Evolutionary conservation across 805 yeast species (phyloP).

Genomic region (Cephaloascus fragrans): DNA sequence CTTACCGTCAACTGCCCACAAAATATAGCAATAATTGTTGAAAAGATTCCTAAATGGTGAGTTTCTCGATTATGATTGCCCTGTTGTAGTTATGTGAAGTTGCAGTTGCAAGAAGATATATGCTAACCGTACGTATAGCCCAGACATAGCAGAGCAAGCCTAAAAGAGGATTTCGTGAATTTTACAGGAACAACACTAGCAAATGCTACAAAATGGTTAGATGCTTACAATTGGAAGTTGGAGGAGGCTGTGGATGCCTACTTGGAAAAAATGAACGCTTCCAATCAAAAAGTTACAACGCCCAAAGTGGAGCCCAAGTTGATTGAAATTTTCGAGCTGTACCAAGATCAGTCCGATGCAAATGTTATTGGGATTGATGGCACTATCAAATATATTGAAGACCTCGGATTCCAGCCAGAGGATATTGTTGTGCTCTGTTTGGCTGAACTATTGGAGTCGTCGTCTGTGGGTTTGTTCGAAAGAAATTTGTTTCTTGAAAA

Average conservation of each 20-base stretch:
- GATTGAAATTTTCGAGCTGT: slow-evolving; percentile 20
- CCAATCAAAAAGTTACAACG: neutral
- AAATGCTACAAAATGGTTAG: slow-evolving; percentile 26
- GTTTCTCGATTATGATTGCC: too few relatives aligned
- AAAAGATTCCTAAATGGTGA: too few relatives aligned
- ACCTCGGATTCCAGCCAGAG: slow-evolving; percentile 64
- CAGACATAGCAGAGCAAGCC: slow-evolving; percentile 4
- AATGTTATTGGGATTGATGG: slow-evolving; percentile 66
- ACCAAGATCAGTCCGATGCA: slow-evolving; percentile 17
- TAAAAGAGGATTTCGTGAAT: slow-evolving; percentile 24
- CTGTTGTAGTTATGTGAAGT: too few relatives aligned
- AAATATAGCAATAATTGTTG: too few relatives aligned
- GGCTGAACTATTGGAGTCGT: slow-evolving; percentile 59
- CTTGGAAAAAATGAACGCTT: slow-evolving; percentile 7
- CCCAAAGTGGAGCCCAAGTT: slow-evolving; percentile 7
- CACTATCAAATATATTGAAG: slow-evolving; percentile 57
- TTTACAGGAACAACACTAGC: slow-evolving; percentile 26
- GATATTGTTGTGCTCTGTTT: slow-evolving; percentile 62
- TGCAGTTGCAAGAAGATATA: too few relatives aligned
- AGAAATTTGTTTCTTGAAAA: slow-evolving; percentile 39
- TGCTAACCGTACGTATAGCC: too few relatives aligned
- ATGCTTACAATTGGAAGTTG: slow-evolving; percentile 17
- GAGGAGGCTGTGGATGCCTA: slow-evolving; percentile 21
- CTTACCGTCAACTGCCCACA: too few relatives aligned
- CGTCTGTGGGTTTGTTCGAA: slow-evolving; percentile 54